Evolutionary conservation across 345 rosid species (phyloP).

Genomic region (Gossypium stocksii): DNA sequence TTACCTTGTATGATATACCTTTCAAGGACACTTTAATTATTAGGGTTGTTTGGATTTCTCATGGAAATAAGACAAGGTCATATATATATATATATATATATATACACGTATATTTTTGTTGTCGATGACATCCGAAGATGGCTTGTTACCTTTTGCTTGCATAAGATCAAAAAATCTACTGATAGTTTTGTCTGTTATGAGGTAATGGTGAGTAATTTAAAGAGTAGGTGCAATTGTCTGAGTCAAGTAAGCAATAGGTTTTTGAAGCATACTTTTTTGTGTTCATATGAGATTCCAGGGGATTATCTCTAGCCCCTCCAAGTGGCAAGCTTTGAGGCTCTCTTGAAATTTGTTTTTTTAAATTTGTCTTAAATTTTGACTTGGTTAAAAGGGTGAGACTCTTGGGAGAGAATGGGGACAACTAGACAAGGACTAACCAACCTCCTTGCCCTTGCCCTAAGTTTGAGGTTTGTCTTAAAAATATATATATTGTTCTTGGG

Average conservation of each 20-base stretch:
- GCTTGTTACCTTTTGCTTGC: too few species aligned
- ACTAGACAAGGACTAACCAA: neutral
- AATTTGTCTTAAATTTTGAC: constrained; percentile 26
- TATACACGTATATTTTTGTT: too few species aligned
- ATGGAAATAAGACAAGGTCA: too few species aligned
- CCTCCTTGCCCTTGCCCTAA: neutral
- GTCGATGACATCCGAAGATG: too few species aligned
- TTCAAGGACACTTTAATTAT: too few species aligned
- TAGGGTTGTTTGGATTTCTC: too few species aligned
- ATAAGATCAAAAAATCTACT: neutral
- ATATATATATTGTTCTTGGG: neutral
- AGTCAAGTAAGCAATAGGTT: neutral
- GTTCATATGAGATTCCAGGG: constrained; percentile 10
- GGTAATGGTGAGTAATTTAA: neutral
- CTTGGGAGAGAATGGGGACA: neutral
- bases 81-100: too few species aligned
- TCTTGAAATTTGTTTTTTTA: neutral
- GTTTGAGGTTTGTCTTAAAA: neutral
- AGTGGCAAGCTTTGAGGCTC: neutral
- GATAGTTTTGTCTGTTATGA: neutral
- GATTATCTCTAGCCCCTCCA: neutral
- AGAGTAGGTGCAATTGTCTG: constrained; percentile 16
- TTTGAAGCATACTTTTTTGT: constrained; percentile 25
- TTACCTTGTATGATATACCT: too few species aligned
- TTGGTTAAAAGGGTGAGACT: constrained; percentile 11